phyloP scores from a whole-genome alignment of 2,329 filamentous ascomycete genomes.

The Fusarium nurragi region DNA sequence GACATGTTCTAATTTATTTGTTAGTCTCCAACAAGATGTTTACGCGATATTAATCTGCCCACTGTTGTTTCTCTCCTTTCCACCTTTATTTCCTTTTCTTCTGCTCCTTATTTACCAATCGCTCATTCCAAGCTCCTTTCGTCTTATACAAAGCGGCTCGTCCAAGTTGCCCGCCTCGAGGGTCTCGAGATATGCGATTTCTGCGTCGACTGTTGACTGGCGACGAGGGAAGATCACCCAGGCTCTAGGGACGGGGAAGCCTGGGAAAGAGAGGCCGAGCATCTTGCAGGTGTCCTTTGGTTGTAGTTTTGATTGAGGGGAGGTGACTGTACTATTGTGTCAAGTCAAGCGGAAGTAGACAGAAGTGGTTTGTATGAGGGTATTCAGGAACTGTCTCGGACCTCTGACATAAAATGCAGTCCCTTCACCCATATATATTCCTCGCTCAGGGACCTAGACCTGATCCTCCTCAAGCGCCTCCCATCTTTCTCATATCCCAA shows the following conservation, averaged over 20 bases:
- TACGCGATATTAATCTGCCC: neutral
- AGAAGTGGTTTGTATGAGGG: neutral
- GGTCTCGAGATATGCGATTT: slow-evolving; percentile 16
- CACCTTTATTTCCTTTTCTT: neutral
- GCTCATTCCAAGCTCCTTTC: slow-evolving; percentile 25
- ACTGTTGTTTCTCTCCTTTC: neutral
- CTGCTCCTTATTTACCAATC: slow-evolving; percentile 19
- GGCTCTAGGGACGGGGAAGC: slow-evolving; percentile 33
- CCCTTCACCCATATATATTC: neutral
- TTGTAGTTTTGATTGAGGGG: neutral
- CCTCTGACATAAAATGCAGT: neutral
- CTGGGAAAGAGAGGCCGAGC: slow-evolving; percentile 33
- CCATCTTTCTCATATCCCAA: slow-evolving; percentile 11
- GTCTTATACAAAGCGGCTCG: slow-evolving; percentile 27
- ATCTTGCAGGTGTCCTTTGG: slow-evolving; percentile 10
- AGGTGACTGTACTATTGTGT: neutral
- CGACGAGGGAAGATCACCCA: slow-evolving; percentile 32
- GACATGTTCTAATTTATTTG: neutral
- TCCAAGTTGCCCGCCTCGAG: slow-evolving; percentile 34
- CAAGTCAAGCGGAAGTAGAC: neutral
- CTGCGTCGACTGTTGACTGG: slow-evolving; percentile 23
- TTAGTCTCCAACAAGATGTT: neutral
- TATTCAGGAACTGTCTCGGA: neutral
- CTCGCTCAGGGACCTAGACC: neutral
- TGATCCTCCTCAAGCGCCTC: neutral